Evolutionary conservation across 495 filamentous ascomycete species (phyloP).

Genomic region (Bacidia gigantensis): DNA sequence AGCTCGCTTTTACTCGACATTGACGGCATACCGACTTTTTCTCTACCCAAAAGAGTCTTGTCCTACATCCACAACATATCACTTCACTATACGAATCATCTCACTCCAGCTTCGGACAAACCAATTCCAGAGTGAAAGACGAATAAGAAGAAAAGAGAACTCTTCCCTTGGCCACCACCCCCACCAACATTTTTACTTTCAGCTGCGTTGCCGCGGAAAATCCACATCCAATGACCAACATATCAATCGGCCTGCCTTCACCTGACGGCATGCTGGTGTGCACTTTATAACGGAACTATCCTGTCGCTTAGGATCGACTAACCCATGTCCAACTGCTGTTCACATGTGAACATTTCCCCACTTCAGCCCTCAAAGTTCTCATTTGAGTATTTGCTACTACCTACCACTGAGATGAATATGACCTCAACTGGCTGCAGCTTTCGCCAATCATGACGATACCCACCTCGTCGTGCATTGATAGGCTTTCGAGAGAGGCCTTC

Average conservation of each 20-base stretch:
- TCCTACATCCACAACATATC: constrained; percentile 49
- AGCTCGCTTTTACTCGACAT: constrained; percentile 55
- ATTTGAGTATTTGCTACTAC: constrained; percentile 56
- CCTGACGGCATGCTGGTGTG: constrained; percentile 38
- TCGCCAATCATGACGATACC: too few species aligned
- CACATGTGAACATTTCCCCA: constrained; percentile 54
- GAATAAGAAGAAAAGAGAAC: constrained; percentile 56
- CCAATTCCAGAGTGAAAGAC: constrained; percentile 28
- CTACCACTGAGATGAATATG: too few species aligned
- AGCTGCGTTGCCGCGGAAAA: constrained; percentile 49
- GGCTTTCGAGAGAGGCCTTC: too few species aligned
- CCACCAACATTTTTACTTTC: constrained; percentile 45
- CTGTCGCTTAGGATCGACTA: constrained; percentile 54
- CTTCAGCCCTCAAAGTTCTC: constrained; percentile 57
- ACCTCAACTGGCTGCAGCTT: too few species aligned
- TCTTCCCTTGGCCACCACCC: constrained; percentile 45
- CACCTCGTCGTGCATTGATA: too few species aligned
- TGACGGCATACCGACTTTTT: constrained; percentile 46
- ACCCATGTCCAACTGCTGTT: constrained; percentile 56
- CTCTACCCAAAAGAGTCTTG: too few species aligned
- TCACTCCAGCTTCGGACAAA: constrained; percentile 15
- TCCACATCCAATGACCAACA: constrained; percentile 50
- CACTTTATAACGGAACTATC: constrained; percentile 49
- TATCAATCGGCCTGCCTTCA: constrained; percentile 56
- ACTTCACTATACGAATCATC: constrained; percentile 38